Evolutionary conservation across 495 filamentous ascomycete genomes (phyloP).

Genomic region (Cercophora newfieldiana): DNA sequence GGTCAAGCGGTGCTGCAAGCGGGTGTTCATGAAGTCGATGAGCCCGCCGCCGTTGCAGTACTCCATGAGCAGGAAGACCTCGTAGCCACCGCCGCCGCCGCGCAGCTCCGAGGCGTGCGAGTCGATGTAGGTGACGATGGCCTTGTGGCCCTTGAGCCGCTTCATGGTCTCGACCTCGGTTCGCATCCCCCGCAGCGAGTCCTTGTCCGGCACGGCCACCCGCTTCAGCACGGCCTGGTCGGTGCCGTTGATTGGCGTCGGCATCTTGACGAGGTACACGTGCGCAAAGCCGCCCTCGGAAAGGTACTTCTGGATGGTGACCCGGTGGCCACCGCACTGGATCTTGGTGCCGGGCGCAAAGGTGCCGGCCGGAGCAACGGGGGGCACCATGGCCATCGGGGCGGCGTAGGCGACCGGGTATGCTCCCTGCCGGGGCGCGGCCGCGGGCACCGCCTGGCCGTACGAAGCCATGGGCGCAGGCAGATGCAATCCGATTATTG

Average conservation of each 20-base stretch:
- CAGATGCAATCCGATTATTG: background rate
- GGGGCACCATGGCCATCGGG: slow-evolving; percentile 41
- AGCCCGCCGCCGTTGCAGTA: slow-evolving; percentile 82
- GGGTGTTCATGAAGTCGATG: slow-evolving; percentile 99
- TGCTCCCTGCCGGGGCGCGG: slow-evolving; percentile 35
- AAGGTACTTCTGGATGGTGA: slow-evolving; percentile 96
- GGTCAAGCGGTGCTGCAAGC: slow-evolving; percentile 91
- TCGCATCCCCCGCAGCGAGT: slow-evolving; percentile 90
- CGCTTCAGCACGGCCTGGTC: slow-evolving; percentile 90
- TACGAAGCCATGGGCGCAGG: slow-evolving; percentile 45
- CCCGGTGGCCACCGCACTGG: slow-evolving; percentile 87
- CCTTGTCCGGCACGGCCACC: slow-evolving; percentile 96
- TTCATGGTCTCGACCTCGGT: slow-evolving; percentile 99
- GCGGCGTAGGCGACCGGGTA: slow-evolving; percentile 33
- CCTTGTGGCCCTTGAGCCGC: slow-evolving; percentile 90
- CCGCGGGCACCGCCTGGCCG: slow-evolving; percentile 42
- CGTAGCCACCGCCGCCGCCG: slow-evolving; percentile 77
- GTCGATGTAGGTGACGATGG: slow-evolving; percentile 97
- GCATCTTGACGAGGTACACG: slow-evolving; percentile 91
- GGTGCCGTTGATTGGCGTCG: slow-evolving; percentile 72
- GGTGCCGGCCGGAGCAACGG: slow-evolving; percentile 77
- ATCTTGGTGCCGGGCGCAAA: slow-evolving; percentile 94
- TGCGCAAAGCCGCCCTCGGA: slow-evolving; percentile 98
- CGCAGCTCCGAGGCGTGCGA: slow-evolving; percentile 93
- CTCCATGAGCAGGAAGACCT: slow-evolving; percentile 98